Evolutionary conservation across 2,329 filamentous ascomycete species (phyloP).

Genomic region (Stachybotrys chlorohalonatus): DNA sequence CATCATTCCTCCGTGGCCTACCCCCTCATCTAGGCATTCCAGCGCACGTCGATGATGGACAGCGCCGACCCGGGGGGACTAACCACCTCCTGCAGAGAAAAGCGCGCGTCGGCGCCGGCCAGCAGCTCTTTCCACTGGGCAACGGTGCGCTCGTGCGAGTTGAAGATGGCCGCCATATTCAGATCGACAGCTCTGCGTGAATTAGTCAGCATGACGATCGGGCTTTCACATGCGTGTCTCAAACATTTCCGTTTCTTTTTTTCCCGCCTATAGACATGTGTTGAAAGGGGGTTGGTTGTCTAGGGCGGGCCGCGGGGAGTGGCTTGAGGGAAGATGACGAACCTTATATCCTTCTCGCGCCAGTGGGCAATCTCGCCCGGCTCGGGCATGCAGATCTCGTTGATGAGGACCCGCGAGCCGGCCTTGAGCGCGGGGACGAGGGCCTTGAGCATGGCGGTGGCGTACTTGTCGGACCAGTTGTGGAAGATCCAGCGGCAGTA

Average conservation of each 20-base stretch:
- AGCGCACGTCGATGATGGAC: not conserved
- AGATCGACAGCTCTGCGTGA: not conserved
- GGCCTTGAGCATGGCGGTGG: not conserved
- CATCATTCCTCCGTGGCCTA: too few relatives aligned
- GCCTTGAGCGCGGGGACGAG: not conserved
- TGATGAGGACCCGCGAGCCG: not conserved
- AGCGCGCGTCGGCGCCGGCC: not conserved
- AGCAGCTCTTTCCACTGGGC: not conserved
- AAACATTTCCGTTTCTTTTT: not conserved
- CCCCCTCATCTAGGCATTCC: not conserved
- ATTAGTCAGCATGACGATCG: not conserved
- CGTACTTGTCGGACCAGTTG: not conserved
- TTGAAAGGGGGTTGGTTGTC: too few relatives aligned
- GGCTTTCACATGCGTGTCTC: not conserved
- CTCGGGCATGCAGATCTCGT: not conserved
- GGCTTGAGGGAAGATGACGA: not conserved
- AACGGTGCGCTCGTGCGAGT: not conserved
- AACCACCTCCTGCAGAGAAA: not conserved
- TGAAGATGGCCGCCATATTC: not conserved
- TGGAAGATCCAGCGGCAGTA: conserved; percentile 1
- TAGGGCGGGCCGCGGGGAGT: too few relatives aligned
- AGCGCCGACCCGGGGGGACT: not conserved
- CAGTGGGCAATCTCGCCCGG: not conserved
- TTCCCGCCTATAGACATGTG: not conserved
- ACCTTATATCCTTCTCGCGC: not conserved